Evolutionary conservation across 495 filamentous ascomycete species (phyloP).

Genomic region (Aspergillus steynii): DNA sequence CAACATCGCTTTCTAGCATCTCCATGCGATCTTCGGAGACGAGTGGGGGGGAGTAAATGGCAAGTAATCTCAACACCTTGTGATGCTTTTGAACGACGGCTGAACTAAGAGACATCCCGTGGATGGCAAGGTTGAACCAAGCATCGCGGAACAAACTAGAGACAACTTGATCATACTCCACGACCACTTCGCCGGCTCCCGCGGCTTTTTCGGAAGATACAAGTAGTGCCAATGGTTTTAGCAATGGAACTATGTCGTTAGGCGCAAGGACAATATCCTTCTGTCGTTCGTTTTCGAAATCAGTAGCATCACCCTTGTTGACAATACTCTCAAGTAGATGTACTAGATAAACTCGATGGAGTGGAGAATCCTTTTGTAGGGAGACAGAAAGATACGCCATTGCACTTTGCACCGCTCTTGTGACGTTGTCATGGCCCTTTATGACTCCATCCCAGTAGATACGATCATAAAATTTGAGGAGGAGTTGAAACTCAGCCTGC

Average conservation of each 20-base stretch:
- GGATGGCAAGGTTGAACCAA: conserved; percentile 96
- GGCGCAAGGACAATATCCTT: conserved; percentile 76
- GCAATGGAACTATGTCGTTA: conserved; percentile 77
- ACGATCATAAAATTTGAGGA: conserved; percentile 79
- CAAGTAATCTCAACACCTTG: conserved; percentile 76
- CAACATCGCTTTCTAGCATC: conserved; percentile 89
- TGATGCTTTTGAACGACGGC: conserved; percentile 63
- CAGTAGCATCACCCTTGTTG: conserved; percentile 75
- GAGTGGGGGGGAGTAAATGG: conserved; percentile 79
- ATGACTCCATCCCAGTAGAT: conserved; percentile 68
- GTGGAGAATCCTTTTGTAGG: conserved; percentile 62
- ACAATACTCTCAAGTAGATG: conserved; percentile 86
- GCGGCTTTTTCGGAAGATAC: conserved; percentile 56
- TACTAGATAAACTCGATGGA: conserved; percentile 75
- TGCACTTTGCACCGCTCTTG: conserved; percentile 53
- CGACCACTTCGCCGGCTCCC: conserved; percentile 21
- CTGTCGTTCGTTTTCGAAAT: conserved; percentile 60
- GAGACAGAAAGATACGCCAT: conserved; percentile 72
- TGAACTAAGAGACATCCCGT: conserved; percentile 79
- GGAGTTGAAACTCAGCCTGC: conserved; percentile 73
- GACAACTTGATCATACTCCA: conserved; percentile 61
- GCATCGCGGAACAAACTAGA: conserved; percentile 78
- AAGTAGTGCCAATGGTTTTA: conserved; percentile 77
- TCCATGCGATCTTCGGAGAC: conserved; percentile 82
- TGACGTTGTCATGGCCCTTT: conserved; percentile 56